These are phyloP conservation scores for Ulota crispa DNA, from an alignment of 225 moss, liverwort and hornwort species.

Conservation along the genomic window DNA sequence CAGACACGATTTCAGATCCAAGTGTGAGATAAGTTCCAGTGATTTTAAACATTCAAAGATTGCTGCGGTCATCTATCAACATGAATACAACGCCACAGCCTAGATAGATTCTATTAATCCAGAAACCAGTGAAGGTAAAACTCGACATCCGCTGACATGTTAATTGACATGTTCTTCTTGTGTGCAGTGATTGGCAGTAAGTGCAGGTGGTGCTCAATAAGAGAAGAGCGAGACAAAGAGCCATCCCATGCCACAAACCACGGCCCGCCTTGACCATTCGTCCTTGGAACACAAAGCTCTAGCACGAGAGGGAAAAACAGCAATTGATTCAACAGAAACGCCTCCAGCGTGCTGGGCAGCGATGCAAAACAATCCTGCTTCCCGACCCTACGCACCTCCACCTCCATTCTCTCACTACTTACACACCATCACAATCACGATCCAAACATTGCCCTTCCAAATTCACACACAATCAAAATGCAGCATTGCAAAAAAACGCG, in stretches of 20 bases:
- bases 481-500: background rate
- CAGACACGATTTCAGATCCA: too few relatives aligned
- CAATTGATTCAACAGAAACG: constrained; percentile 61
- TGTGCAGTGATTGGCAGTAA: too few relatives aligned
- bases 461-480: background rate
- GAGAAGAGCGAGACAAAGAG: constrained; percentile 69
- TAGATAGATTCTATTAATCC: too few relatives aligned
- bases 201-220: constrained; percentile 46
- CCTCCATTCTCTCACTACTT: constrained; percentile 59
- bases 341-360: constrained; percentile 70
- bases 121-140: too few relatives aligned
- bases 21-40: too few relatives aligned
- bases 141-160: too few relatives aligned
- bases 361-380: constrained; percentile 86
- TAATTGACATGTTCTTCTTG: too few relatives aligned
- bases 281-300: constrained; percentile 65
- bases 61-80: too few relatives aligned
- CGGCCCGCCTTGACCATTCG: constrained; percentile 37
- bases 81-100: too few relatives aligned
- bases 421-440: background rate
- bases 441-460: background rate
- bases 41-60: too few relatives aligned
- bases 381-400: constrained; percentile 81
- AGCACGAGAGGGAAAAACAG: constrained; percentile 82
- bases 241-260: constrained; percentile 97